phyloP scores from a whole-genome alignment of 148 eudicot genomes.

The Cornus florida region DNA sequence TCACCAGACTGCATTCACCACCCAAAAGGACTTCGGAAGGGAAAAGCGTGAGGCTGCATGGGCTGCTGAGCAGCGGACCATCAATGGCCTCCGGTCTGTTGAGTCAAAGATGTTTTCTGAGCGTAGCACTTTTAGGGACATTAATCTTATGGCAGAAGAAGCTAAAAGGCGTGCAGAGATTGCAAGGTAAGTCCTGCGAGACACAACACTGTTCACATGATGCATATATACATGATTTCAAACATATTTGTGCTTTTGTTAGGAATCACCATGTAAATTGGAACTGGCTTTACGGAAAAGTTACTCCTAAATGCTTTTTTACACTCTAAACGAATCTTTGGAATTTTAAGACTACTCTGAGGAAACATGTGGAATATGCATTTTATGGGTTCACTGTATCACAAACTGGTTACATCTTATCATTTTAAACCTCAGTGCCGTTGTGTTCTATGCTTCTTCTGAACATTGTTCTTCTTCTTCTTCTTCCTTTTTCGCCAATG shows the following conservation, averaged over 20 bases:
- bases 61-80: conserved; percentile 35
- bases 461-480: not conserved
- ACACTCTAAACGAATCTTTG: not conserved
- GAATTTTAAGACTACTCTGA: not conserved
- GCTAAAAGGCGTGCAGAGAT: conserved; percentile 62
- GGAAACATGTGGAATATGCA: not conserved
- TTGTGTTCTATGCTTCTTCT: not conserved
- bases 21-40: conserved; percentile 45
- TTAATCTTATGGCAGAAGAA: conserved; percentile 65
- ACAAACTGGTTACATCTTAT: not conserved
- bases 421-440: not conserved
- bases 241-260: not conserved
- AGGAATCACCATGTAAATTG: not conserved
- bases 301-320: not conserved
- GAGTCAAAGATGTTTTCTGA: conserved; percentile 34
- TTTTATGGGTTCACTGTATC: not conserved
- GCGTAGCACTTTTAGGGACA: conserved; percentile 37
- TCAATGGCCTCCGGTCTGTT: conserved; percentile 26
- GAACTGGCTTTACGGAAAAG: not conserved
- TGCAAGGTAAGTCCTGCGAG: conserved; percentile 39
- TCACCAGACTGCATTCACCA: conserved; percentile 45
- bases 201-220: not conserved
- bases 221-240: not conserved
- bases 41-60: conserved; percentile 50
- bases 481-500: not conserved